Evolutionary conservation across 1,139 yeast species (phyloP), one percentile per base, ranked within the genome.

Genomic region (Debaryomyces sp.): DNA sequence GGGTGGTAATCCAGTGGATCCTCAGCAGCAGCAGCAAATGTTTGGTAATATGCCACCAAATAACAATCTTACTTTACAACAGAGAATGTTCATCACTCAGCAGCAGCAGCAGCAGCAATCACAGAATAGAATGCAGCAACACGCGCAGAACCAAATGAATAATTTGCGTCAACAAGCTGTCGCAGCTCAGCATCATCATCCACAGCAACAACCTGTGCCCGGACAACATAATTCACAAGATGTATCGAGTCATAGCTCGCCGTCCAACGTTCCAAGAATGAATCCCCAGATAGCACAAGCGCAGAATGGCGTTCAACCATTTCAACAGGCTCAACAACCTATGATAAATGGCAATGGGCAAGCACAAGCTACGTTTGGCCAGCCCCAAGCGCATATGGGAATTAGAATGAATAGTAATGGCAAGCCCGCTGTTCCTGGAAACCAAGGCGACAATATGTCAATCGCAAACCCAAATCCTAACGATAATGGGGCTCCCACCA

Each of bases 61-160:
- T 39, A 54, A 51, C 45, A 48, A 46, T 22, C 37, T 46, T 21
- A 37, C 33, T 17, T 33, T 30, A 18, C 56, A 48, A 37, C 55
- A 49, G 23, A 47, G 41, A 17, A 38, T 40, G 22, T 46, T 37
- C 43, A 33, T 12, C 50, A 49, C 51, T 5, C 56, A 52, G 30
- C 53, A 47, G 15, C 54, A 49, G 38, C 63, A 59, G 23, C 63
- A 59, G 23, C 58, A 58, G 18, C 68, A 60, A 47, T 62, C 63
- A 27, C 72, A 67, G 47, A 69, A 70, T 52, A 66, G 70, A 51
- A 69, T 67, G 41, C 82, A 78, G 48, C 80, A 75, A 52, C 81
- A 75, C 52, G 82, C 82, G 2, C 83, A 78, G 56, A 66, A 66
- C 37, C 83, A 79, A 59, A 77, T 78, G 82, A 77, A 77, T 52